Evolutionary conservation across 805 yeast species (phyloP), one percentile per base, ranked within the genome.

Genomic region (Pichia membranifaciens): DNA sequence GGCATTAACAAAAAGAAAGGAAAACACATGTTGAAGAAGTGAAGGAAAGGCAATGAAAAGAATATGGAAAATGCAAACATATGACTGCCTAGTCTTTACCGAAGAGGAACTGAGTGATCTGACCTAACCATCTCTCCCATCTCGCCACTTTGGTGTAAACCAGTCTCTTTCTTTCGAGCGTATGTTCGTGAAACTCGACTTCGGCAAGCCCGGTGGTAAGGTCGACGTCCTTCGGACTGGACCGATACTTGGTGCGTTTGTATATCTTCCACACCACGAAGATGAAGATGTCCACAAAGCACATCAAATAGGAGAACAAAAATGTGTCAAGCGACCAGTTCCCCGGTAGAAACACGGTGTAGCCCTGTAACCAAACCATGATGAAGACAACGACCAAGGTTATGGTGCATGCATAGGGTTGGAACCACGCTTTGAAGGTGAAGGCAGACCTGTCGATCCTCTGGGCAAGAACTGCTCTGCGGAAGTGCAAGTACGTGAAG

Each of bases 281-380:
- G 22, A 78, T 65, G 1, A 53, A 70, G 33, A 79, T 57, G 48
- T 73, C 73, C 36, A 80, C 62, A 49, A 86, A 85, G 17, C 85
- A 72, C 82, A 84, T 82, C 49, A 87, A 68, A 58, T 87, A 87
- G 55, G 76, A 75, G 64, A 79, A 84, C 55, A 86, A 68, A 64
- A 87, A 87, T 7, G 73, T 69, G 48, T 81, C 72, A 17, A 73
- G 68, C n/a, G 71, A 62, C 88, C 91, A 86, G 43, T 68, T 60
- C 2, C 85, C 85, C 15, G 80, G 80, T 46, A 81, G 64, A 62
- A 87, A 86, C 1, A 65, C 69, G 1, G 69, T 60, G 55, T 74
- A 74, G 18, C 79, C 79, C 53, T 71, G 67, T 17, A 71, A 57
- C 48, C 75, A 74, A 28, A 74, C 67, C 71, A 74, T 65, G 3